Base-by-base conservation (phyloP, 495 filamentous ascomycete genomes). In the Hyaloscypha hepaticicola region DNA sequence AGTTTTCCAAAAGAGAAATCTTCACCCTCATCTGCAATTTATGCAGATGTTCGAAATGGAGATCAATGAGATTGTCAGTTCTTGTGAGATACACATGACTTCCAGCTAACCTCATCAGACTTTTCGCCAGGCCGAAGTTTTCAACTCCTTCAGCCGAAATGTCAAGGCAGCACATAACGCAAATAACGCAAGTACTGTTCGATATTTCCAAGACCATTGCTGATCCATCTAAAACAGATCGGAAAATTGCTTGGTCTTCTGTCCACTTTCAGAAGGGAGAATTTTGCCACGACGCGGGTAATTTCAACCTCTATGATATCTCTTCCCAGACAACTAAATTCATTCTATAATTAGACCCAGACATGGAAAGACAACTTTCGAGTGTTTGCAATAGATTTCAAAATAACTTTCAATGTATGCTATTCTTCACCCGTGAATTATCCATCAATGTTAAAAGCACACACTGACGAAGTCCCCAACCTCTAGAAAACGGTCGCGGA, bases 21-120 rank as follows among this genome's bases (percentile, higher is more conserved):
- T 59, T 38, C 57, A 59, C 34, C 57, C 57, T 38, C 57, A 59
- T 45, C 31, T 59, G 57, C 57, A 59, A 29, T 59, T 59, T 33
- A 45, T 59, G 4, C 29, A 59, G 31, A 59, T 59, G 57, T 59
- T 59, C 25, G 57, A 59, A 25, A 59, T 59, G 57, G 57, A 59
- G 34, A 59, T 59, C 25, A 59, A 59, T 48, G 57, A 59, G 33
- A 59, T 59, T 48, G 57, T 59, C 11, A 59, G 3, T 48, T 59
- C 9, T 48, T 41, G 14, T 25, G 8, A 11, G 9, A 9, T 25
- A 48, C 22, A 21, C 14, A 59, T 1, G 6, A 21, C 21, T 8
- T 24, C 57, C 26, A 31, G 7, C 16, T 31, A 29, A 4, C 19
- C 11, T 31, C n/a, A n/a, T 16, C 28, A 59, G 57, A 45, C 57